Conservation (phyloP, 805 yeast species). For the Starmerella stigmatis region DNA sequence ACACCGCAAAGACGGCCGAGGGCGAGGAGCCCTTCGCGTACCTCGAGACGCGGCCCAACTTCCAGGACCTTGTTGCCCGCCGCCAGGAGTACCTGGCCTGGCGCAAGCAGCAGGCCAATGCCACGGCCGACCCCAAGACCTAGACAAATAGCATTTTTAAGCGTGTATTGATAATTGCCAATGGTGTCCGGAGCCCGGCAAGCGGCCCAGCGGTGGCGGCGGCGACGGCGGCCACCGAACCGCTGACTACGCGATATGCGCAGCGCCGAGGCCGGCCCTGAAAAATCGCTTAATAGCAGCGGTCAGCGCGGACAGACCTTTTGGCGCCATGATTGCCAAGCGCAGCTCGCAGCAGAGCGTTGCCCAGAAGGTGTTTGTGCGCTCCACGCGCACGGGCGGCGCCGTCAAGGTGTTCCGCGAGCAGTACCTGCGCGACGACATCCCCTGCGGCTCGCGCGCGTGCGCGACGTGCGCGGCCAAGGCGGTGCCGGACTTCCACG, state of each 20-base stretch:
- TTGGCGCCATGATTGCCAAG: slow-evolving; percentile 19
- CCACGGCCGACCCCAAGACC: not conserved
- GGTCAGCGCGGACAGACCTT: not conserved
- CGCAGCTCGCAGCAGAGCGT: slow-evolving; percentile 24
- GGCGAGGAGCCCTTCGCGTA: slow-evolving; percentile 41
- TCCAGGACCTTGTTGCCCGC: slow-evolving; percentile 40
- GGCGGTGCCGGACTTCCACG: slow-evolving; percentile 43
- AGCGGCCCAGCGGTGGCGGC: not conserved
- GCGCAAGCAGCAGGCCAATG: slow-evolving; percentile 12
- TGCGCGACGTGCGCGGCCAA: slow-evolving; percentile 56
- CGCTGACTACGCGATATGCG: not conserved
- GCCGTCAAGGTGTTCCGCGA: slow-evolving; percentile 89
- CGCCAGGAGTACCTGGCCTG: slow-evolving; percentile 36
- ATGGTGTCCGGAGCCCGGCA: not conserved
- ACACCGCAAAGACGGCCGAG: slow-evolving; percentile 37
- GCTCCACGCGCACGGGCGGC: slow-evolving; percentile 72
- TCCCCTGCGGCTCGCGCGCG: slow-evolving; percentile 72
- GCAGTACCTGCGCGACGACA: slow-evolving; percentile 84
- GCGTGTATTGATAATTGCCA: not conserved
- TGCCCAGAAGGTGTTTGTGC: slow-evolving; percentile 65
- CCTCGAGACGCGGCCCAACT: slow-evolving; percentile 43
- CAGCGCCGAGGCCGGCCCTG: not conserved
- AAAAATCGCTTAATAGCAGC: not conserved
- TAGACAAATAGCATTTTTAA: not conserved
- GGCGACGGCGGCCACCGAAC: not conserved